Base-by-base conservation (phyloP, 257 asterid species). In the Euphrasia confusa region DNA sequence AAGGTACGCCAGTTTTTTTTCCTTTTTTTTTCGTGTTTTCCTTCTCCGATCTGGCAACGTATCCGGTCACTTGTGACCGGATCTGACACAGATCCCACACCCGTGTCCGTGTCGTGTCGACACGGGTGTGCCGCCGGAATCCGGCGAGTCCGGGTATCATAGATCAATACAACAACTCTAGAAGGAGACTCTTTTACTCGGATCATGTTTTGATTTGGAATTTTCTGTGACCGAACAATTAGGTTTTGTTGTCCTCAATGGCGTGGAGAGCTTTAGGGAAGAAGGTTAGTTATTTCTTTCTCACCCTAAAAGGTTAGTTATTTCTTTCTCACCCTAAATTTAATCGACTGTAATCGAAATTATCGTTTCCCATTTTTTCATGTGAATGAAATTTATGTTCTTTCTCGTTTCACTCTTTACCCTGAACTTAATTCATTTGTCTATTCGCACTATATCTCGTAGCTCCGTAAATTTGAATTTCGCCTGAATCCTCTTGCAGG, bases 401-500 rank as follows among this genome's bases (percentile, higher is more conserved):
- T 37, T 37, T 37, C 42, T 37, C 11, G 42, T 37, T 37, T 35
- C 40, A 35, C 40, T 7, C 8, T 35, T 7, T 35, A 35, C 40
- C 40, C 40, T 7, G 8, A 35, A 4, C 7, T 32, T 6, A 33
- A 32, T 32, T 4, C 6, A 11, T 42, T 42, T 21, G 1, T 42
- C 14, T 42, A 2, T 42, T 42, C 3, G 47, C 12, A 40, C 2
- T 40, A 7, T 26, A 30, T 28, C 2, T 39, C 47, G 42, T 56
- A 18, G 61, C 28, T 7, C 65, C 42, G 58, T 40, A 54, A 13
- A 47, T 18, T 44, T 67, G 61, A 54, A 7, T 60, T 56, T 69
- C 53, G 32, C 17, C 52, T 74, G 50, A 50, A 67, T 40, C 57
- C 63, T 50, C 37, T 52, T 72, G 86, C 80, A 91, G 98, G 83